Percentiles rank a stretch among this genome's conserved stretches.
phyloP scores from a whole-genome alignment of 1,139 yeast species.

The Candida sanyaensis region DNA sequence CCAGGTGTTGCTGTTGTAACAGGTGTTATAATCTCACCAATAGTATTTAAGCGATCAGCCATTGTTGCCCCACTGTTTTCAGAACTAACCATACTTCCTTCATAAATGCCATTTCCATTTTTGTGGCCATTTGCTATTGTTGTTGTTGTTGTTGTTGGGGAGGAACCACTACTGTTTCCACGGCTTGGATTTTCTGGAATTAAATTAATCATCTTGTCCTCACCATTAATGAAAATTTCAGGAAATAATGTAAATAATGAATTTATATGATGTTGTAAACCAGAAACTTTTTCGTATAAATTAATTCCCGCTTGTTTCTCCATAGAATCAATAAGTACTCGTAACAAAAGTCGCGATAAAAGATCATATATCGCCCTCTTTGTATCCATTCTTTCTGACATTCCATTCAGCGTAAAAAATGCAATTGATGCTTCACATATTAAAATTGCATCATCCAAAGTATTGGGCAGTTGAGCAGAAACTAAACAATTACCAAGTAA shows the following conservation, averaged over 20 bases:
- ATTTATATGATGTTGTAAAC: constrained; percentile 20
- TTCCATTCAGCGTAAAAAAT: constrained; percentile 12
- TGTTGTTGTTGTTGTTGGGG: not conserved
- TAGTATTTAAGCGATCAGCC: not conserved
- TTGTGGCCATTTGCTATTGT: not conserved
- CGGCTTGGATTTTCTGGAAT: not conserved
- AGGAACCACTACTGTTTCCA: not conserved
- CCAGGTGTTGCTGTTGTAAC: constrained; percentile 1
- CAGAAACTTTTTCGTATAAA: constrained; percentile 15
- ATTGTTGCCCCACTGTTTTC: not conserved
- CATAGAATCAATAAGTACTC: constrained; percentile 19
- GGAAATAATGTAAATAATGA: constrained; percentile 21
- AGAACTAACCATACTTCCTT: not conserved
- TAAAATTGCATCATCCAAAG: constrained; percentile 16
- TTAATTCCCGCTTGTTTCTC: constrained; percentile 14
- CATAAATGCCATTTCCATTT: not conserved
- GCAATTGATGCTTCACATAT: constrained; percentile 16
- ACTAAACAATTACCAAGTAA: constrained; percentile 30
- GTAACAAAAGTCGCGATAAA: constrained; percentile 21
- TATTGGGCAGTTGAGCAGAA: constrained; percentile 8
- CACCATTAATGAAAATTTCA: constrained; percentile 17
- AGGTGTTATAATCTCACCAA: not conserved
- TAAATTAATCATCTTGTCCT: not conserved
- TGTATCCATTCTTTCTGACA: constrained; percentile 15
- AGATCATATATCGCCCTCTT: constrained; percentile 19